phyloP scores from a whole-genome alignment of 202 grass and related monocot genomes.

The Saccharum hybrid region DNA sequence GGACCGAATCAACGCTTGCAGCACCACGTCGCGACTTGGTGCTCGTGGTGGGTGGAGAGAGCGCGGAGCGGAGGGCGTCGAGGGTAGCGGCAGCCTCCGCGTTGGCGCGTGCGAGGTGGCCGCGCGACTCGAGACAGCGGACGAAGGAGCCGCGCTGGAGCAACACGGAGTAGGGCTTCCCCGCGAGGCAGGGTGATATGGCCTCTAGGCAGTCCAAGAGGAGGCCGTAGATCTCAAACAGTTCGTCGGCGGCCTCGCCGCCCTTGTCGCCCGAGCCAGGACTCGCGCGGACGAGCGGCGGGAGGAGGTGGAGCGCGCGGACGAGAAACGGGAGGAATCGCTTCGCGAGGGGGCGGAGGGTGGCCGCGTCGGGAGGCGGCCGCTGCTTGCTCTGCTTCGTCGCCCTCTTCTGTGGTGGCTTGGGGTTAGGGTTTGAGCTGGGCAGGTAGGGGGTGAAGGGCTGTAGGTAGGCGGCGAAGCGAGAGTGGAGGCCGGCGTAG shows the following conservation, averaged over 20 bases:
- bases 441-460: conserved; percentile 59
- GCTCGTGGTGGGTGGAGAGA: conserved; percentile 38
- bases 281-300: conserved; percentile 53
- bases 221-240: conserved; percentile 64
- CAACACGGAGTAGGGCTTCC: conserved; percentile 75
- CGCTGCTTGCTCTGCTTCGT: conserved; percentile 40
- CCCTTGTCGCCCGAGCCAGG: conserved; percentile 28
- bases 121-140: conserved; percentile 61
- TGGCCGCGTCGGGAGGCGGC: conserved; percentile 20
- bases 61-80: conserved; percentile 51
- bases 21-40: conserved; percentile 48
- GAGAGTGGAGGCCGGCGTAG: conserved; percentile 52
- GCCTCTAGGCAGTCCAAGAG: conserved; percentile 65
- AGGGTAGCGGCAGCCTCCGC: conserved; percentile 57
- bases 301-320: conserved; percentile 68
- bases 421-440: conserved; percentile 49
- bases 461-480: conserved; percentile 70
- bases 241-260: conserved; percentile 41
- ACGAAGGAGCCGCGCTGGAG: conserved; percentile 63
- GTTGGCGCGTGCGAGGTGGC: conserved; percentile 58
- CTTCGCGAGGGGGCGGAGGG: conserved; percentile 73
- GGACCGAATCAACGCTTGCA: conserved; percentile 20
- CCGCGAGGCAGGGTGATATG: conserved; percentile 68
- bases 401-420: conserved; percentile 50
- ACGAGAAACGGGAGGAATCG: conserved; percentile 70